Percentiles rank a stretch among this genome's conserved stretches.
Evolutionary conservation across 768 basidiomycete genomes (phyloP).

Genomic region (Russula compacta): DNA sequence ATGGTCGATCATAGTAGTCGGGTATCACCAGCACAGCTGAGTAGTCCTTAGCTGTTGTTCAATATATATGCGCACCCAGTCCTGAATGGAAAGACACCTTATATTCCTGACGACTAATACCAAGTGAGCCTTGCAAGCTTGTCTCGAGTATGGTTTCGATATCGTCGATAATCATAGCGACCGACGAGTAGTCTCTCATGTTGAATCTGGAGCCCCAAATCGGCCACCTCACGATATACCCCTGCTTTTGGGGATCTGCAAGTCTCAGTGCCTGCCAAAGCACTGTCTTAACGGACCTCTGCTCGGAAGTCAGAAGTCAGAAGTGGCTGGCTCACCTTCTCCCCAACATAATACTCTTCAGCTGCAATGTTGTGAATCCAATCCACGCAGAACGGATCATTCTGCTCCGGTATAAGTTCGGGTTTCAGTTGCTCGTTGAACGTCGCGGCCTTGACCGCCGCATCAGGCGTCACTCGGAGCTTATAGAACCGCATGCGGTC

Average conservation of each 20-base stretch:
- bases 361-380: constrained; percentile 58
- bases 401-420: constrained; percentile 75
- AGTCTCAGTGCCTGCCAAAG: constrained; percentile 52
- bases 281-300: not conserved
- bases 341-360: constrained; percentile 58
- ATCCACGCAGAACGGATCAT: constrained; percentile 74
- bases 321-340: constrained; percentile 38
- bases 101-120: constrained; percentile 43
- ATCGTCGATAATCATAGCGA: constrained; percentile 67
- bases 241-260: constrained; percentile 55
- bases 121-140: constrained; percentile 52
- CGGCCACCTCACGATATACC: constrained; percentile 76
- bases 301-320: not conserved
- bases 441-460: constrained; percentile 56
- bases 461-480: constrained; percentile 63
- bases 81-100: constrained; percentile 37
- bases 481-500: constrained; percentile 86
- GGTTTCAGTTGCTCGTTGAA: constrained; percentile 82
- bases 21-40: constrained; percentile 86
- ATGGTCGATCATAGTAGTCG: constrained; percentile 80
- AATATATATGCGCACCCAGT: constrained; percentile 1
- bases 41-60: constrained; percentile 48
- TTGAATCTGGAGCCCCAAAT: constrained; percentile 80
- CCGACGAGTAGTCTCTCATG: constrained; percentile 60
- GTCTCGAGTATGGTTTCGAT: constrained; percentile 58